Conservation (phyloP, 345 rosid genomes). For the Citrus sinensis region DNA sequence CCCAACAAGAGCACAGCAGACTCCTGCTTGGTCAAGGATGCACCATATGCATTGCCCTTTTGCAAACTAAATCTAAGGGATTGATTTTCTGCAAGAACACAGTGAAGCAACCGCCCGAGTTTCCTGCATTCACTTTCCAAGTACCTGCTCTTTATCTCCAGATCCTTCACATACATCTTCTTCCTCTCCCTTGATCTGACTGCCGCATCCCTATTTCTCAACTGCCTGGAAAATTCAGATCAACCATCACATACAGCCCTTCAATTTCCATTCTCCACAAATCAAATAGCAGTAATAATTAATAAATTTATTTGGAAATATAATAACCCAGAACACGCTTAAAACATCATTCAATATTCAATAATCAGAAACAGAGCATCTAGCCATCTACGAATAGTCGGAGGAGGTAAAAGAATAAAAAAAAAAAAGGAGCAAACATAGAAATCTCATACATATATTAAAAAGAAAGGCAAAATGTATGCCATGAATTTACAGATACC, state of each 20-base stretch:
- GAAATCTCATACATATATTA: background rate
- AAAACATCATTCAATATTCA: background rate
- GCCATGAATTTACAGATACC: slow-evolving; percentile 27
- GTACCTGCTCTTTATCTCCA: slow-evolving; percentile 78
- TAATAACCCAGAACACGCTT: background rate
- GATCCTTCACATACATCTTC: slow-evolving; percentile 65
- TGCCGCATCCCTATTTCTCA: slow-evolving; percentile 90
- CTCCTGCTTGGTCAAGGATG: slow-evolving; percentile 90
- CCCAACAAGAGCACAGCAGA: slow-evolving; percentile 99
- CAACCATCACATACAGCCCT: background rate
- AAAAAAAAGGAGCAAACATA: background rate
- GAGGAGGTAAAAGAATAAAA: too few species aligned
- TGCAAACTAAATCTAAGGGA: slow-evolving; percentile 58
- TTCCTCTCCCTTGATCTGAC: slow-evolving; percentile 87
- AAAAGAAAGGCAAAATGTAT: background rate
- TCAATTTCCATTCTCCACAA: background rate
- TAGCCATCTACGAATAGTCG: background rate
- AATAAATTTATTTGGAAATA: background rate
- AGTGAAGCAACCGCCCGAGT: slow-evolving; percentile 73
- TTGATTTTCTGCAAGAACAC: slow-evolving; percentile 72
- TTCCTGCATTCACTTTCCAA: slow-evolving; percentile 81
- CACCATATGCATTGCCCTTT: slow-evolving; percentile 50
- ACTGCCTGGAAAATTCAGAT: slow-evolving; percentile 46
- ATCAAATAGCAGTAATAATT: background rate
- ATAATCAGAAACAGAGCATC: background rate